Conservation (phyloP, 495 filamentous ascomycete species). For the Evernia prunastri region DNA sequence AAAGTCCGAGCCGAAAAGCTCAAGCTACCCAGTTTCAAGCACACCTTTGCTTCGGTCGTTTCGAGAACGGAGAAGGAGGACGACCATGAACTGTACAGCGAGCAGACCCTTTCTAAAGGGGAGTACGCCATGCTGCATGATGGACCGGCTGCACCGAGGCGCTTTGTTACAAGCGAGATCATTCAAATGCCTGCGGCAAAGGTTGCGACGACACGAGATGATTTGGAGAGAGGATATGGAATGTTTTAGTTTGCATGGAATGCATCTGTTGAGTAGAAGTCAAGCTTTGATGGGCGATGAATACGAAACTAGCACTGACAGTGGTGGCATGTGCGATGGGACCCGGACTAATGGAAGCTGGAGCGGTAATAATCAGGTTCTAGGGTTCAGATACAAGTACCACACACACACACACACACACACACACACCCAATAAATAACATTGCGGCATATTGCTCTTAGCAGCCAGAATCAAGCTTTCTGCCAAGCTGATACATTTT, state of each 20-base stretch:
- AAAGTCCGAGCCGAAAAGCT: not conserved
- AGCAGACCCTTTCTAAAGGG: not conserved
- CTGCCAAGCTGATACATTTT: not conserved
- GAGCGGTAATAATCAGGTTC: too few species aligned
- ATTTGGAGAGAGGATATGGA: not conserved
- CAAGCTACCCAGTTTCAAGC: not conserved
- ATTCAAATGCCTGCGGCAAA: not conserved
- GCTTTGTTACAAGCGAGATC: not conserved
- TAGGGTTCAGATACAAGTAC: too few species aligned
- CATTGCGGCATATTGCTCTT: too few species aligned
- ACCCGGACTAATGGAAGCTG: too few species aligned
- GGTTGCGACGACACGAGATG: constrained; percentile 1
- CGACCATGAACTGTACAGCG: not conserved
- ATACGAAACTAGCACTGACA: too few species aligned
- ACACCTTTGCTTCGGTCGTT: not conserved
- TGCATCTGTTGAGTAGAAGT: too few species aligned
- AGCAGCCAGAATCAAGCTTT: not conserved
- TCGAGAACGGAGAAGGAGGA: not conserved
- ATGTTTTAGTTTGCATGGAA: not conserved
- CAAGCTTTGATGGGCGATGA: too few species aligned
- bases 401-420: too few species aligned
- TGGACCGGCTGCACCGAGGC: not conserved
- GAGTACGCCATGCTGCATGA: not conserved
- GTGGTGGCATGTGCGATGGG: too few species aligned
- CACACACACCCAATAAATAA: too few species aligned